A percentile compares a stretch with the other conserved stretches of the same genome.
Conservation (phyloP, 1,284 basidiomycete genomes). For the Ceratobasidium papillatum region DNA sequence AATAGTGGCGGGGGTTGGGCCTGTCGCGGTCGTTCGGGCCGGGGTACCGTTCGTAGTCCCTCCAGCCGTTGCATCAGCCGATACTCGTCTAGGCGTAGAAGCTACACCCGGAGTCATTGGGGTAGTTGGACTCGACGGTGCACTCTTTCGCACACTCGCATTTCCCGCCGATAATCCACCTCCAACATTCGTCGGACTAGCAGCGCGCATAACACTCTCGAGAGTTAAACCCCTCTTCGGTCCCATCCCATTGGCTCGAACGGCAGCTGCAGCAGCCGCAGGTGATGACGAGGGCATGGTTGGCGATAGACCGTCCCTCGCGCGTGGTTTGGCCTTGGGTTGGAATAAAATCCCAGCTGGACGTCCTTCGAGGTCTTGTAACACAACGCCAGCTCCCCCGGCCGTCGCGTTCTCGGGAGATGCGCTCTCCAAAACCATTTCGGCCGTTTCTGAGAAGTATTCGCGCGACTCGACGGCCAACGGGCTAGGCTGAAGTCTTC, state of each 20-base stretch:
- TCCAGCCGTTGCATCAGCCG: not conserved
- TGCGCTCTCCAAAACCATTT: constrained; percentile 56
- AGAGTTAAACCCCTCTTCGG: constrained; percentile 2
- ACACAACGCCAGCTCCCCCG: constrained; percentile 81
- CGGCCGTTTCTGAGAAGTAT: constrained; percentile 83
- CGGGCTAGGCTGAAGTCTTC: constrained; percentile 62
- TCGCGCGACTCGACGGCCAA: constrained; percentile 82
- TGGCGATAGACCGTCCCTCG: not conserved
- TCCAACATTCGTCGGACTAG: not conserved
- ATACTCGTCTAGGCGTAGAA: not conserved
- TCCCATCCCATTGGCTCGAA: not conserved
- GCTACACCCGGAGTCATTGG: not conserved
- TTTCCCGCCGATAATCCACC: not conserved
- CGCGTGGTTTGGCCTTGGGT: constrained; percentile 61
- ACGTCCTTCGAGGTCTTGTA: constrained; percentile 92
- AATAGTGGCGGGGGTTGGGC: not conserved
- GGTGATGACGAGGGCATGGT: not conserved
- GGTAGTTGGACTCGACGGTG: constrained; percentile 13
- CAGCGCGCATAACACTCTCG: not conserved
- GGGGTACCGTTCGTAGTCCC: not conserved
- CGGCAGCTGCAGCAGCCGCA: not conserved
- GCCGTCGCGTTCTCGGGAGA: constrained; percentile 71
- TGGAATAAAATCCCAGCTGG: constrained; percentile 96
- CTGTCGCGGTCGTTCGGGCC: not conserved
- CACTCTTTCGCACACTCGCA: not conserved